Evolutionary conservation across 305 asterid species (phyloP).

Genomic region (Fraxinus dipetala): DNA sequence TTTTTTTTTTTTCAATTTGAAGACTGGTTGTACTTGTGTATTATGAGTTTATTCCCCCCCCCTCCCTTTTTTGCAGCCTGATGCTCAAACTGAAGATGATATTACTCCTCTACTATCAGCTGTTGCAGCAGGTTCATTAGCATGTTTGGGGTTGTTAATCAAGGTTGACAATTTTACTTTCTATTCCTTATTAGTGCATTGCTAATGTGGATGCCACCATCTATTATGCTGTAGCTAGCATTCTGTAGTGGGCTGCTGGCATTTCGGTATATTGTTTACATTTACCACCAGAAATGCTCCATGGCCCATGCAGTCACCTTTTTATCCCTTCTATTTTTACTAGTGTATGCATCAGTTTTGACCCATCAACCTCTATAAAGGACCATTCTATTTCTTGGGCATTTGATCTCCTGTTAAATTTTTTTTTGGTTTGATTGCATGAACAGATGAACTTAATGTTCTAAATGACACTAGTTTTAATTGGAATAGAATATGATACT

Average conservation of each 20-base stretch:
- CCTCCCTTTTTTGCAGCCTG: constrained; percentile 60
- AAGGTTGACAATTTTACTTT: constrained; percentile 43
- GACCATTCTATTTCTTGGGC: background rate
- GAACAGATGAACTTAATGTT: background rate
- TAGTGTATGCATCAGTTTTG: background rate
- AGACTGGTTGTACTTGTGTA: background rate
- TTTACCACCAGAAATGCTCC: background rate
- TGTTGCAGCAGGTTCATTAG: constrained; percentile 83
- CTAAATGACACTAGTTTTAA: background rate
- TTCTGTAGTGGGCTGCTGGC: background rate
- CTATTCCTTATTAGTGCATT: background rate
- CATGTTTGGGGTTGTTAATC: constrained; percentile 64
- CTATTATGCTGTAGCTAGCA: background rate
- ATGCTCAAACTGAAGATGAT: constrained; percentile 73
- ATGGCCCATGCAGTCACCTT: background rate
- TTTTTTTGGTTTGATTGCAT: too few relatives aligned
- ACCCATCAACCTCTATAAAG: background rate
- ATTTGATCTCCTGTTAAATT: background rate
- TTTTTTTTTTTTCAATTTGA: too few relatives aligned
- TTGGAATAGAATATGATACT: background rate
- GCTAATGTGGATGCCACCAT: background rate
- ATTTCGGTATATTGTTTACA: background rate
- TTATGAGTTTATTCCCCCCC: background rate
- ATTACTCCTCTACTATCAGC: constrained; percentile 76
- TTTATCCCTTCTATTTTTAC: background rate